Evolutionary conservation across 2,329 filamentous ascomycete species (phyloP).

Genomic region (Fusarium nematophilum): DNA sequence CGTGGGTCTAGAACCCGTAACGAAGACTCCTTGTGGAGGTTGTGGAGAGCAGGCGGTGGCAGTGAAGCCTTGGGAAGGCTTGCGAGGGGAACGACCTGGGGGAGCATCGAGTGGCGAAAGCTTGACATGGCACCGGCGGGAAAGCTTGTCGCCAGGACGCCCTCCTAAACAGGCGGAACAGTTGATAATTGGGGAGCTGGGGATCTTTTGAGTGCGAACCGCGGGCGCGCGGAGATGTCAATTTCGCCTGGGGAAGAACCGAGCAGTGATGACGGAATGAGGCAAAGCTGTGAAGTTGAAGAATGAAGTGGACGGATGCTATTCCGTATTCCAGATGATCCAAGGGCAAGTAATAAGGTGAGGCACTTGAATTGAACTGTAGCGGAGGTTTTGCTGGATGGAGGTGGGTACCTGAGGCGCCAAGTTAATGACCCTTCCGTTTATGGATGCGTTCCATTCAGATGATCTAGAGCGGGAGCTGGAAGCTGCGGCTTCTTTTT

Average conservation of each 20-base stretch:
- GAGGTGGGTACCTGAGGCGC: background rate
- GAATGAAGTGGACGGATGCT: too few species aligned
- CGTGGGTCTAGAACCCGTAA: conserved; percentile 26
- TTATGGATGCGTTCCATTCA: conserved; percentile 10
- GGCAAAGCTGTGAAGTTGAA: too few species aligned
- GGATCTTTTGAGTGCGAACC: too few species aligned
- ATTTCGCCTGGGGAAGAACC: too few species aligned
- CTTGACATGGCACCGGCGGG: conserved; percentile 27
- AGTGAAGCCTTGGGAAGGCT: too few species aligned
- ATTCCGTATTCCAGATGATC: too few species aligned
- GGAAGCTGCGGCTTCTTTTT: too few species aligned
- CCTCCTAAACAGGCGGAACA: background rate
- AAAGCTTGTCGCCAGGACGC: conserved; percentile 33
- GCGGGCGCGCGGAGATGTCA: too few species aligned
- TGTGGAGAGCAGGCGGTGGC: background rate
- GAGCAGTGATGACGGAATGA: too few species aligned
- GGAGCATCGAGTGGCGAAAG: conserved; percentile 28
- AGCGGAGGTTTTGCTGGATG: background rate
- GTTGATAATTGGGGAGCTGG: background rate
- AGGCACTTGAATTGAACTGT: too few species aligned
- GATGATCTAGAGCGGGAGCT: background rate
- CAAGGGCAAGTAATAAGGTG: too few species aligned
- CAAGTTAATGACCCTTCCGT: conserved; percentile 13
- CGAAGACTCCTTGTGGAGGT: conserved; percentile 1
- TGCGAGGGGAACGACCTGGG: background rate